These are phyloP conservation scores for Aspergillus japonicus DNA, from an alignment of 2,329 filamentous ascomycete genomes.

Conservation along the genomic window DNA sequence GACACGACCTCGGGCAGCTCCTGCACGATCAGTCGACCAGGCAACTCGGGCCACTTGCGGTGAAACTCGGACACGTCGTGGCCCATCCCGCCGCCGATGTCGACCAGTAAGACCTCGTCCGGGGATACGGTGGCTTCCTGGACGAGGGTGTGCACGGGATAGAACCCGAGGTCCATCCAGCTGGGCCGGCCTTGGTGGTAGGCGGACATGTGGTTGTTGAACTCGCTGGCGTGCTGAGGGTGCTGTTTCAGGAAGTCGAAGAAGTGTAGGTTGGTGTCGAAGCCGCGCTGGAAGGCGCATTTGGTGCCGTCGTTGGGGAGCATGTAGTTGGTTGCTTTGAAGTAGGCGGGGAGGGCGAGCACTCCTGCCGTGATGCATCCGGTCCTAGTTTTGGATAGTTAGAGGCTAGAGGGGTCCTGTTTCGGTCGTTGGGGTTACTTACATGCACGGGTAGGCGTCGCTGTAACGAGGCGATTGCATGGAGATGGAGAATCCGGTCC, in stretches of 20 bases:
- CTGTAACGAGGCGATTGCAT: slow-evolving; percentile 24
- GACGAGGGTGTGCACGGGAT: slow-evolving; percentile 18
- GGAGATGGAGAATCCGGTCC: slow-evolving; percentile 33
- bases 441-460: slow-evolving; percentile 31
- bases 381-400: slow-evolving; percentile 16
- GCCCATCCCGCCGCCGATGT: slow-evolving; percentile 45
- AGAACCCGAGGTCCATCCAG: slow-evolving; percentile 30
- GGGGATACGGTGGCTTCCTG: slow-evolving; percentile 9
- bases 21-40: slow-evolving; percentile 49
- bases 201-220: slow-evolving; percentile 24
- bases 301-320: slow-evolving; percentile 24
- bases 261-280: slow-evolving; percentile 22
- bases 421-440: too few species aligned
- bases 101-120: slow-evolving; percentile 36
- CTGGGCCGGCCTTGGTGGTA: slow-evolving; percentile 20
- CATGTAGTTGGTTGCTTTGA: slow-evolving; percentile 25
- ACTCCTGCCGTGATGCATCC: slow-evolving; percentile 20
- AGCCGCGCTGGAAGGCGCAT: slow-evolving; percentile 25
- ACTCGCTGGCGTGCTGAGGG: slow-evolving; percentile 17
- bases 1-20: slow-evolving; percentile 44
- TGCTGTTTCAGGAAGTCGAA: slow-evolving; percentile 26
- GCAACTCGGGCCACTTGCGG: slow-evolving; percentile 34
- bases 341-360: slow-evolving; percentile 21
- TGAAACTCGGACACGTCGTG: slow-evolving; percentile 42
- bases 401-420: background rate